These are phyloP conservation scores for Triticum timopheevii DNA, from an alignment of 176 grass and related monocot species.

Conservation along the genomic window DNA sequence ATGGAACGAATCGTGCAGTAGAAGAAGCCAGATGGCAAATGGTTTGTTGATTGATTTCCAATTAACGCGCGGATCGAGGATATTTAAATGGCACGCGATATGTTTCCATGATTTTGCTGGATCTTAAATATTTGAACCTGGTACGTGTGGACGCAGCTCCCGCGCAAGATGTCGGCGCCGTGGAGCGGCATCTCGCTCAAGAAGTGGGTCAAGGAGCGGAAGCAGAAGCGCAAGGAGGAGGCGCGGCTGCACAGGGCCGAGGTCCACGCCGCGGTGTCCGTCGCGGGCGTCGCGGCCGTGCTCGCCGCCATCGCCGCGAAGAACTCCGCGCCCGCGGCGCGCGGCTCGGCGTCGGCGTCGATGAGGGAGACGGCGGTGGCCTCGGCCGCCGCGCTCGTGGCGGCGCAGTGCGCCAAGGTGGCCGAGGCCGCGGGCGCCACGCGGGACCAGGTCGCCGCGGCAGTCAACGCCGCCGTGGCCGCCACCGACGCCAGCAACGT, in stretches of 20 bases:
- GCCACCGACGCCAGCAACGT: conserved; percentile 79
- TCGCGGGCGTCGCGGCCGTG: conserved; percentile 80
- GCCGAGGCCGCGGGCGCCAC: conserved; percentile 87
- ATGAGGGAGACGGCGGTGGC: conserved; percentile 68
- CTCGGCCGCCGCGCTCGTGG: conserved; percentile 82
- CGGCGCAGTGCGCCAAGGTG: conserved; percentile 81
- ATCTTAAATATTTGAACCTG: conserved; percentile 19
- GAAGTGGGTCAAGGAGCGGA: conserved; percentile 97
- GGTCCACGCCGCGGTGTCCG: conserved; percentile 84
- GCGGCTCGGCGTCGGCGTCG: conserved; percentile 17
- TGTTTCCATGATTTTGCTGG: neutral
- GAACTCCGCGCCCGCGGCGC: conserved; percentile 35
- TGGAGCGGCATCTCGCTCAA: conserved; percentile 81
- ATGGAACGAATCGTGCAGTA: conserved; percentile 19
- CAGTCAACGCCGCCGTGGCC: conserved; percentile 61
- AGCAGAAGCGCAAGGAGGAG: conserved; percentile 90
- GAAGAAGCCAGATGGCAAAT: neutral
- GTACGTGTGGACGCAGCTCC: conserved; percentile 42
- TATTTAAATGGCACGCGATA: neutral
- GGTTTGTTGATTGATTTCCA: conserved; percentile 10
- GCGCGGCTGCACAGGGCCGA: conserved; percentile 78
- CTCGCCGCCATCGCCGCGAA: conserved; percentile 85
- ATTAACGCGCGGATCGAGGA: neutral
- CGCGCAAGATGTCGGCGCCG: conserved; percentile 60
- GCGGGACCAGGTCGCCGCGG: conserved; percentile 62